phyloP scores from a whole-genome alignment of 441 rosid genomes.

The Populus hybrid region DNA sequence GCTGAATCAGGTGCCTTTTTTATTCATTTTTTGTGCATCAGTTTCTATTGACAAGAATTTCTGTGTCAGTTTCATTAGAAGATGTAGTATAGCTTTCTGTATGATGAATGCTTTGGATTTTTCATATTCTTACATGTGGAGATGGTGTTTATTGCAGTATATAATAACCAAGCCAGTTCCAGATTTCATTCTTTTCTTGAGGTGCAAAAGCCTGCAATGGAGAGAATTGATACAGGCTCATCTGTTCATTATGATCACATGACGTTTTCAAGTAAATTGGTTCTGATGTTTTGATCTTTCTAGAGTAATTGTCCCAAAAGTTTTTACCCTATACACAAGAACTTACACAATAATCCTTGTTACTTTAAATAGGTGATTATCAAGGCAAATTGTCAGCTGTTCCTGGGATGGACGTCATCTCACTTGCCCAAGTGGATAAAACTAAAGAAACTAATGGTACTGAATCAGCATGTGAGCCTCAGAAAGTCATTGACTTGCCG shows the following conservation, averaged over 20 bases:
- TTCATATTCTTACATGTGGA: conserved; percentile 16
- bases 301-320: not conserved
- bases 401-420: conserved; percentile 36
- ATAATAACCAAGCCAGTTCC: conserved; percentile 59
- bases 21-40: conserved; percentile 14
- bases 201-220: conserved; percentile 38
- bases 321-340: not conserved
- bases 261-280: conserved; percentile 46
- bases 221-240: conserved; percentile 41
- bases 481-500: conserved; percentile 46
- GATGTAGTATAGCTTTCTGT: conserved; percentile 5
- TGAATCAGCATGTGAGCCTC: conserved; percentile 44
- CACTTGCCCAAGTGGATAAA: conserved; percentile 36
- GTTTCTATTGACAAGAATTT: not conserved
- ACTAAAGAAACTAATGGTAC: conserved; percentile 31
- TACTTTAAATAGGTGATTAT: conserved; percentile 38
- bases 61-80: conserved; percentile 13
- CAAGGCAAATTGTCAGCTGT: conserved; percentile 41
- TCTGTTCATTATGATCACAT: conserved; percentile 40
- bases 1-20: conserved; percentile 70
- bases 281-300: conserved; percentile 12
- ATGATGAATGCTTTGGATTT: conserved; percentile 14
- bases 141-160: conserved; percentile 43
- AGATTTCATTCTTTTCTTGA: conserved; percentile 45
- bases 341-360: conserved; percentile 23